phyloP scores from a whole-genome alignment of 2,329 filamentous ascomycete genomes.

The Magnaporthiopsis poae region DNA sequence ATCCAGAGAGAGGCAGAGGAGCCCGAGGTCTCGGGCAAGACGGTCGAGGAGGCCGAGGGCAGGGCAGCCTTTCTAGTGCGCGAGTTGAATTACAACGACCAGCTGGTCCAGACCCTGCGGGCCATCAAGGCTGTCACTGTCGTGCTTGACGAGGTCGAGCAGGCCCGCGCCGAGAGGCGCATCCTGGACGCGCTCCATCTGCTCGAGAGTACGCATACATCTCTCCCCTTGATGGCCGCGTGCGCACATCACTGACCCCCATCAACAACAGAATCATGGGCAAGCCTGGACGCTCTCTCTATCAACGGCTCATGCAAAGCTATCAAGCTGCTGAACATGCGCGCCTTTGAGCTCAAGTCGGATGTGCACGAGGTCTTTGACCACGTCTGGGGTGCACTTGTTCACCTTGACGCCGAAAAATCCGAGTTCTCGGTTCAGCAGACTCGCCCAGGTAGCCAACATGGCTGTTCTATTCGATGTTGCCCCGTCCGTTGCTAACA shows the following conservation, averaged over 20 bases:
- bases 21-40: constrained; percentile 42
- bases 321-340: constrained; percentile 54
- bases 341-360: constrained; percentile 56
- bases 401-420: constrained; percentile 50
- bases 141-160: constrained; percentile 53
- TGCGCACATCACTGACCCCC: neutral
- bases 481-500: neutral
- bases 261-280: constrained; percentile 39
- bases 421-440: constrained; percentile 47
- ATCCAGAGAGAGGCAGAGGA: constrained; percentile 70
- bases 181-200: constrained; percentile 47
- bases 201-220: constrained; percentile 39
- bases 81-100: constrained; percentile 50
- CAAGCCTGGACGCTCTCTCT: constrained; percentile 48
- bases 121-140: constrained; percentile 48
- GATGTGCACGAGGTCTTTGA: constrained; percentile 57
- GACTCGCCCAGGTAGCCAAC: constrained; percentile 37
- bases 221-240: too few species aligned
- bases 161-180: constrained; percentile 41
- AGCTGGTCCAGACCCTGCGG: constrained; percentile 41
- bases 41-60: constrained; percentile 42
- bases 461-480: neutral
- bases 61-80: constrained; percentile 46
- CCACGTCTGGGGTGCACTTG: constrained; percentile 59
- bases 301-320: constrained; percentile 52